phyloP scores from a whole-genome alignment of 257 asterid species.

The Penstemon barbatus region DNA sequence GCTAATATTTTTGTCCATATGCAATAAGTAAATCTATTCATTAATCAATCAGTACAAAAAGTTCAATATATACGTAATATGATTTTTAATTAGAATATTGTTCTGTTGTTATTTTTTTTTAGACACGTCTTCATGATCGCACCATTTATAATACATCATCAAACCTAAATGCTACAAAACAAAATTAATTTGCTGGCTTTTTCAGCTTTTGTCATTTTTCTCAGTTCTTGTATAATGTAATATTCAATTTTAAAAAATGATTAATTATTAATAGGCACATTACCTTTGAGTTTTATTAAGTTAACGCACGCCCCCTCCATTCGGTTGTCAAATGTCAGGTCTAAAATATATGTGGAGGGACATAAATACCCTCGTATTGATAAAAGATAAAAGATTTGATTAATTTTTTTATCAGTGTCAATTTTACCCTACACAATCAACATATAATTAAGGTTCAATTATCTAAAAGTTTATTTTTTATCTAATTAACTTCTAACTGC shows the following conservation, averaged over 20 bases:
- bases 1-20: neutral
- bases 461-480: slow-evolving; percentile 1
- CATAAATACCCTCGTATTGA: too few relatives aligned
- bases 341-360: too few relatives aligned
- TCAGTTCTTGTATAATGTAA: neutral
- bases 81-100: neutral
- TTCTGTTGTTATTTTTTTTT: slow-evolving; percentile 20
- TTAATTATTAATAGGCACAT: too few relatives aligned
- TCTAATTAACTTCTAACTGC: neutral
- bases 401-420: neutral
- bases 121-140: slow-evolving; percentile 35
- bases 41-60: neutral
- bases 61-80: neutral
- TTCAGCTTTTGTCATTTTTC: neutral
- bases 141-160: slow-evolving; percentile 13
- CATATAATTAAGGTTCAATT: slow-evolving; percentile 24
- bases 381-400: neutral
- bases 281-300: too few relatives aligned
- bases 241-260: neutral
- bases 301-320: too few relatives aligned
- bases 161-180: slow-evolving; percentile 24
- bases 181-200: slow-evolving; percentile 30
- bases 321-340: too few relatives aligned
- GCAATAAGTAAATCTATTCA: neutral
- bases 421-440: slow-evolving; percentile 3